Evolutionary conservation across 805 yeast species (phyloP).

Genomic region (Torulaspora delbrueckii): DNA sequence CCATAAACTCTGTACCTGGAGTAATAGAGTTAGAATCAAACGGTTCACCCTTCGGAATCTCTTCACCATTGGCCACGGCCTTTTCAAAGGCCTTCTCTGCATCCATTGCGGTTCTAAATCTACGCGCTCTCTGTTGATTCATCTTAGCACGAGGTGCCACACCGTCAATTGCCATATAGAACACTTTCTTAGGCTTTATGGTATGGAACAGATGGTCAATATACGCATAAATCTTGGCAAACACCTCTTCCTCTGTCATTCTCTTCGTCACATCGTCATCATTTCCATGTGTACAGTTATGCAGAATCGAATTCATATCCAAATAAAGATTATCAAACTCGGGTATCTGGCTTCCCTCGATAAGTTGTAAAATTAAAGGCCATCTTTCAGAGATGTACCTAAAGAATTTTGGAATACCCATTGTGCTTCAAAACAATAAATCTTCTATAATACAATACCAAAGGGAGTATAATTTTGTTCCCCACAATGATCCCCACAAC

Average conservation of each 20-base stretch:
- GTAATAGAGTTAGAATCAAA: slow-evolving; percentile 92
- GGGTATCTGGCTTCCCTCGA: slow-evolving; percentile 77
- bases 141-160: slow-evolving; percentile 98
- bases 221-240: slow-evolving; percentile 85
- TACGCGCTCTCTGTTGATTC: slow-evolving; percentile 96
- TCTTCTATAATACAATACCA: slow-evolving; percentile 1
- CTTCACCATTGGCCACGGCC: slow-evolving; percentile 68
- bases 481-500: not conserved
- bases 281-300: slow-evolving; percentile 86
- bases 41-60: slow-evolving; percentile 69
- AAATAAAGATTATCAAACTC: slow-evolving; percentile 92
- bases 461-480: not conserved
- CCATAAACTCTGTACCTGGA: slow-evolving; percentile 97
- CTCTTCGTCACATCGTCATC: slow-evolving; percentile 56
- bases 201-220: slow-evolving; percentile 89
- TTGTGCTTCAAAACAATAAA: slow-evolving; percentile 11
- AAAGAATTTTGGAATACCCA: slow-evolving; percentile 96
- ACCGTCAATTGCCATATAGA: slow-evolving; percentile 97
- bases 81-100: slow-evolving; percentile 75
- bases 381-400: slow-evolving; percentile 97
- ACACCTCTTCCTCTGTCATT: slow-evolving; percentile 86
- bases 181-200: slow-evolving; percentile 78
- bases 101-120: slow-evolving; percentile 90
- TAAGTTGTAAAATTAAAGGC: slow-evolving; percentile 88
- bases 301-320: slow-evolving; percentile 97